Percentiles rank a stretch among this genome's conserved stretches.
Evolutionary conservation across 192 early-diverging fungal genomes (phyloP).

Genomic region (Rhizophlyctis rosea): DNA sequence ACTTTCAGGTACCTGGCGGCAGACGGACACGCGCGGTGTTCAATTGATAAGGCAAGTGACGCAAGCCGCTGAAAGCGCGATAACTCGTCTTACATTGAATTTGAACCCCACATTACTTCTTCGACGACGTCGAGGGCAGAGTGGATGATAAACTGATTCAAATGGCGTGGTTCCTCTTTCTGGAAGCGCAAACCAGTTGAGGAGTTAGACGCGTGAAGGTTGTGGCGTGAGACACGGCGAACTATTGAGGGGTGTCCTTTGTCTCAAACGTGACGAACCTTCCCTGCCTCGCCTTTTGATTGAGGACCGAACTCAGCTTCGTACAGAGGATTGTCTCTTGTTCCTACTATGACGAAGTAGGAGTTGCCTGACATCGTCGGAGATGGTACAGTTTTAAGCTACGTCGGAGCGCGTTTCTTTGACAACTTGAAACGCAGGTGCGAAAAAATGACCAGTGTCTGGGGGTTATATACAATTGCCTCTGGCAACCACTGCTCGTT

Average conservation of each 20-base stretch:
- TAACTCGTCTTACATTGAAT: constrained; percentile 70
- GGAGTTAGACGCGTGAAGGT: background rate
- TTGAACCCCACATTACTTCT: constrained; percentile 87
- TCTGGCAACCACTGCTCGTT: no score
- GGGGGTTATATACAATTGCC: no score
- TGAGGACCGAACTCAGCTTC: constrained; percentile 79
- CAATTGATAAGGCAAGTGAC: no score
- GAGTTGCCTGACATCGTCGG: constrained; percentile 29
- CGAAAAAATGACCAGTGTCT: no score
- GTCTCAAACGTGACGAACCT: background rate
- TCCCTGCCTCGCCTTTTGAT: constrained; percentile 11
- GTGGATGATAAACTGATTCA: constrained; percentile 97
- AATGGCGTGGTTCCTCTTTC: constrained; percentile 79
- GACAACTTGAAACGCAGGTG: no score
- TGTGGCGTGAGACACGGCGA: background rate
- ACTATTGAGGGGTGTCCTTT: background rate
- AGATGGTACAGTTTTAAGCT: no score
- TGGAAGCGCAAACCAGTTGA: constrained; percentile 12
- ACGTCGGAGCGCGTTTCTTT: no score
- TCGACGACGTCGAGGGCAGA: constrained; percentile 96
- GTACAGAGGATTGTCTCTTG: constrained; percentile 92
- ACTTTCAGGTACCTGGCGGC: constrained; percentile 92
- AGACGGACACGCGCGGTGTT: no score
- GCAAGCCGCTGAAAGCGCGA: no score
- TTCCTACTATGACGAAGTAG: constrained; percentile 93